Base-by-base conservation (phyloP, 2,329 filamentous ascomycete species). In the Aspergillus glaucus region DNA sequence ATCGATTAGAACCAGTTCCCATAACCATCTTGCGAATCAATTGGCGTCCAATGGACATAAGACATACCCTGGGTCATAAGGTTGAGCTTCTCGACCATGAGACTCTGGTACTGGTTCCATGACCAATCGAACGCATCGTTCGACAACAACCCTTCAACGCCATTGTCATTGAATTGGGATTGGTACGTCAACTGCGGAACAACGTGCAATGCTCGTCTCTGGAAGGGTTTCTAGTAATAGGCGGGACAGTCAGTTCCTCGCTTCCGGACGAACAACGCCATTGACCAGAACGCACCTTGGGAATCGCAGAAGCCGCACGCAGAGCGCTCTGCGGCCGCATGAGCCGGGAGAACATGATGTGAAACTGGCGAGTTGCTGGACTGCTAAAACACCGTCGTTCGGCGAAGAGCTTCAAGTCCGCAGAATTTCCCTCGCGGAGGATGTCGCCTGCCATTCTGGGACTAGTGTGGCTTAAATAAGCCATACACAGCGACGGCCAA, bases 61-160 rank as follows among this genome's bases (percentile, higher is more conserved):
- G 47, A 42, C 43, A 44, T 78, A 90, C 91, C 90, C 55, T 79
- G 81, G 53, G 81, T 86, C 62, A 87, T 69, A 50, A 75, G 71
- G 69, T 94, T 94, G 66, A 97, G 79, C 70, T 86, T 87, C 54
- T 88, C 76, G 46, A 91, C 69, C 62, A 92, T 77, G 56, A 86
- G 71, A 34, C 74, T 65, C 77, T 95, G 90, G 73, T 96, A 95
- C 63, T 90, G 77, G 30, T 79, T 85, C 84, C 89, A 98, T 44
- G 90, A 84, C 47, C 88, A 79, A 48, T 85, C 73, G 70, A 87
- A 94, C 47, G 81, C 87, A 45, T 79, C 75, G 2, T 77, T 68
- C 26, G 84, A 84, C 64, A 95, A 76, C 52, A 97, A 77, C 12
- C 82, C 81, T n/a, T 82, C 79, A 5, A 95, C 76, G 50, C 82